Evolutionary conservation across 805 yeast species (phyloP).

Genomic region (Pichia insulana): DNA sequence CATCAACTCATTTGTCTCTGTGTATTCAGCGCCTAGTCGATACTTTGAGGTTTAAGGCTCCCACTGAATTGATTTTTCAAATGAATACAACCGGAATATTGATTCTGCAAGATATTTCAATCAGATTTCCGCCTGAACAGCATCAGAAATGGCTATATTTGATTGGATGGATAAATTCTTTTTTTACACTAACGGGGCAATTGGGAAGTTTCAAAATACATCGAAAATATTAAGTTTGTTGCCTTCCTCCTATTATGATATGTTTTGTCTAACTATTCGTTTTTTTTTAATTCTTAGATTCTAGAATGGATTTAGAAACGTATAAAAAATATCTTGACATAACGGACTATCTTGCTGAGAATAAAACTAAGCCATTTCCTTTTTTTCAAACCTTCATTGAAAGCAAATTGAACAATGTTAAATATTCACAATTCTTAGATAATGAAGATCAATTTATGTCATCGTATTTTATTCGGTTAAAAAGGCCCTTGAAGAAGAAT

Average conservation of each 20-base stretch:
- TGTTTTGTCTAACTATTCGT: not conserved
- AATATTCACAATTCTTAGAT: not conserved
- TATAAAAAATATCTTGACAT: slow-evolving; percentile 1
- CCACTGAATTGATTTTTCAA: slow-evolving; percentile 21
- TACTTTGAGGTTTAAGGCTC: slow-evolving; percentile 17
- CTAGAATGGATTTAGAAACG: not conserved
- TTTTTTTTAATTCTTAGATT: not conserved
- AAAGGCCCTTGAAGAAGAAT: not conserved
- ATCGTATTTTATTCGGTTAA: slow-evolving; percentile 1
- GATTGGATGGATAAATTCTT: not conserved
- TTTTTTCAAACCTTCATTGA: slow-evolving; percentile 5
- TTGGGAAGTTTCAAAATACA: too few species aligned
- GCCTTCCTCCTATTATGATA: too few species aligned
- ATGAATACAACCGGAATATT: not conserved
- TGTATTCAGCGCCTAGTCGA: too few species aligned
- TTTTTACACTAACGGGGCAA: too few species aligned
- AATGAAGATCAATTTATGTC: not conserved
- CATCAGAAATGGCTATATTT: not conserved
- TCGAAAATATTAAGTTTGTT: too few species aligned
- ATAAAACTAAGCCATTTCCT: not conserved
- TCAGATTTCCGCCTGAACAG: not conserved
- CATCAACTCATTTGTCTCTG: too few species aligned
- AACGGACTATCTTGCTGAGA: not conserved
- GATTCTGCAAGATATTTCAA: not conserved
- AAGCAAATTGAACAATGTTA: not conserved